These are phyloP conservation scores for Selenicereus undatus DNA, from an alignment of 148 eudicot species.

Conservation along the genomic window DNA sequence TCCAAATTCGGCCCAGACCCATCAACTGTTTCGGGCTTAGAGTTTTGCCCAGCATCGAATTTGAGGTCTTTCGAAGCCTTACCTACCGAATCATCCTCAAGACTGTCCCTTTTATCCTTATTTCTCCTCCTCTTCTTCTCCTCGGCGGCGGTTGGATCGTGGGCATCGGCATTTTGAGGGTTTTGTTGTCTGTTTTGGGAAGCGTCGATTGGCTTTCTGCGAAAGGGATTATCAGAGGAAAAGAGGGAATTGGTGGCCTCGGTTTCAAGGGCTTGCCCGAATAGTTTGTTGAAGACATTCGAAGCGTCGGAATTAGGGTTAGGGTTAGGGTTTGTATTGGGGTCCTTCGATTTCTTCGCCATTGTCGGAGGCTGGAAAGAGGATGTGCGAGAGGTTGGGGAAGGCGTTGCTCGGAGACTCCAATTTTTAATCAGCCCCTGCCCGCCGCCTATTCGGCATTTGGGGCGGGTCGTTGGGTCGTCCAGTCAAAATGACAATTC, in stretches of 20 bases:
- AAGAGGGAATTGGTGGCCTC: constrained; percentile 39
- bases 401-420: background rate
- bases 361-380: constrained; percentile 27
- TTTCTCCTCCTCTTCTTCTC: constrained; percentile 36
- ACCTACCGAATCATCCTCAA: constrained; percentile 8
- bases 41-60: constrained; percentile 15
- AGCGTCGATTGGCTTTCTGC: constrained; percentile 34
- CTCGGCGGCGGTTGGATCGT: constrained; percentile 20
- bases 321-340: constrained; percentile 16
- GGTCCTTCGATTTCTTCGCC: constrained; percentile 62
- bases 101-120: constrained; percentile 21
- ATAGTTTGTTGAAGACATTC: constrained; percentile 49
- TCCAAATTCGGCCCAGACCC: constrained; percentile 11
- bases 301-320: constrained; percentile 16
- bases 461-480: constrained; percentile 6
- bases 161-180: constrained; percentile 18
- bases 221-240: constrained; percentile 62
- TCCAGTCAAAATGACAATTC: background rate
- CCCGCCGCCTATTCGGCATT: background rate
- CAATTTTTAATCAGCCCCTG: background rate
- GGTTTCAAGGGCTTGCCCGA: constrained; percentile 41
- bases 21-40: constrained; percentile 2
- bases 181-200: constrained; percentile 11
- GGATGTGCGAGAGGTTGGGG: background rate
- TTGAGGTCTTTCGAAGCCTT: constrained; percentile 19